Evolutionary conservation across 2,329 filamentous ascomycete genomes (phyloP).

Genomic region (Pseudogymnoascus sp.): DNA sequence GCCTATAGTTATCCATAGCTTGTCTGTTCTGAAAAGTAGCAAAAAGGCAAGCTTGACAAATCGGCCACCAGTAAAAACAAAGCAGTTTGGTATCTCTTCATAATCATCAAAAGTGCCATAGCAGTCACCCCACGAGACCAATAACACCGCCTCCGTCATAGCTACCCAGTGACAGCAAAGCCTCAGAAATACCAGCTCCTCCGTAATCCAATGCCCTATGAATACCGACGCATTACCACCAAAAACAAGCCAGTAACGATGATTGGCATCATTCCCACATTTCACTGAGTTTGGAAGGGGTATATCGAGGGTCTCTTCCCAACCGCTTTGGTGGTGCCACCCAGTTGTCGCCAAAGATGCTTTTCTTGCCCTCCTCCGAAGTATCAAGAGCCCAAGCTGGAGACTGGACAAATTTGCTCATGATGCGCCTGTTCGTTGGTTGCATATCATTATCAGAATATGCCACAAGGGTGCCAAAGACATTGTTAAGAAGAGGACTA

Average conservation of each 20-base stretch:
- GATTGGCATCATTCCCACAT: slow-evolving; percentile 12
- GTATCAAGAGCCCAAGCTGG: slow-evolving; percentile 22
- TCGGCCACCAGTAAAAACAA: background rate
- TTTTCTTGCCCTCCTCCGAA: slow-evolving; percentile 20
- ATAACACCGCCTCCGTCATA: background rate
- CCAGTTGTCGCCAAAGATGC: slow-evolving; percentile 25
- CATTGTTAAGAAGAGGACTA: slow-evolving; percentile 20
- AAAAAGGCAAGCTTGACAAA: background rate
- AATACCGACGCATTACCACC: background rate
- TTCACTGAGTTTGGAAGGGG: slow-evolving; percentile 18
- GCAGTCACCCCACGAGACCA: background rate
- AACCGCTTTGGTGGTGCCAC: background rate
- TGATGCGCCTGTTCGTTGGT: slow-evolving; percentile 11
- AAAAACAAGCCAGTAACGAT: background rate
- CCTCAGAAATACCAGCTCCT: background rate
- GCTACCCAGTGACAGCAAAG: background rate
- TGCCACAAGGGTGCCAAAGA: slow-evolving; percentile 22
- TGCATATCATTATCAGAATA: slow-evolving; percentile 19
- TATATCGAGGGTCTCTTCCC: slow-evolving; percentile 5
- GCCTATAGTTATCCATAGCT: background rate
- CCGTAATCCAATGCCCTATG: background rate
- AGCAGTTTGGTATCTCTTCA: background rate
- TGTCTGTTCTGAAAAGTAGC: background rate
- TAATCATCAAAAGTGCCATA: slow-evolving; percentile 7
- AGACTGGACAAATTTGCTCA: slow-evolving; percentile 20